Conservation (phyloP, 306 rosid species). For the Leucaena leucocephala region DNA sequence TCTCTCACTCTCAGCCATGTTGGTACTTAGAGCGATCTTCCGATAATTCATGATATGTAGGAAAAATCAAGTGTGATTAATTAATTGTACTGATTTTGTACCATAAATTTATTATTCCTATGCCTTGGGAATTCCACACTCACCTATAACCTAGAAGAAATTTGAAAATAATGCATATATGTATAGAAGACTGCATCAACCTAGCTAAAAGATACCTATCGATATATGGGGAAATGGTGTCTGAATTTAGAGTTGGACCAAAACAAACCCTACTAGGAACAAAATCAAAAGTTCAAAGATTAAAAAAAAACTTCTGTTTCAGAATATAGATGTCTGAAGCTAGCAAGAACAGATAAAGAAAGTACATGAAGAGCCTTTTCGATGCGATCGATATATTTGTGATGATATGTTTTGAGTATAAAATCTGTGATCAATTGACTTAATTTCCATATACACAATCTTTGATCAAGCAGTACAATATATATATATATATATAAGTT, state of each 20-base stretch:
- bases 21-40: slow-evolving; percentile 5
- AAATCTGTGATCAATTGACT: neutral
- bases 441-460: neutral
- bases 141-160: slow-evolving; percentile 1
- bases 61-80: neutral
- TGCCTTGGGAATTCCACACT: slow-evolving; percentile 10
- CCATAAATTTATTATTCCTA: slow-evolving; percentile 1
- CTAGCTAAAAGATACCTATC: neutral
- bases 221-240: neutral
- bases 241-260: neutral
- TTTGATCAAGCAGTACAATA: neutral
- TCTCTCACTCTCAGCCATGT: slow-evolving; percentile 49
- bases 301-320: neutral
- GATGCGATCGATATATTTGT: neutral
- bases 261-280: neutral
- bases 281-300: neutral
- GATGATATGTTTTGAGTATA: neutral
- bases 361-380: neutral
- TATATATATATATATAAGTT: neutral
- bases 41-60: neutral
- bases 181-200: neutral
- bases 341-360: slow-evolving; percentile 1
- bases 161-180: neutral
- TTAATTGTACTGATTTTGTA: neutral
- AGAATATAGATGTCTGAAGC: no score